Evolutionary conservation across 23 red algal species (phyloP).

Genomic region (Gracilaria domingensis): DNA sequence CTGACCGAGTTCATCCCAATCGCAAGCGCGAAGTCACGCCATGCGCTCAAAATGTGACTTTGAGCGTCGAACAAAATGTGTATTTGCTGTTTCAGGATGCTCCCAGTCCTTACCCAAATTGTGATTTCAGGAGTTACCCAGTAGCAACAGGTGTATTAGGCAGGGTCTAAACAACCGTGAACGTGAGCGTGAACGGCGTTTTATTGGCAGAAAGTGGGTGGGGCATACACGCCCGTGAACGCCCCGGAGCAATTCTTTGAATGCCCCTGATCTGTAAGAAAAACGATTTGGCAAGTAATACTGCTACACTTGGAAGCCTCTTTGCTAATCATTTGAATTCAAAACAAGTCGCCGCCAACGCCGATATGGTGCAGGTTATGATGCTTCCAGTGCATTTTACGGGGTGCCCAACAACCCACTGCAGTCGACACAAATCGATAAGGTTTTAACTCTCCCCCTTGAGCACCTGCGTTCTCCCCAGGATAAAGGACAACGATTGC

Average conservation of each 20-base stretch:
- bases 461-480: no score
- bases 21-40: no score
- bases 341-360: neutral
- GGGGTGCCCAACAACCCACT: neutral
- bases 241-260: neutral
- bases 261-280: neutral
- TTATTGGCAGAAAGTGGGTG: neutral
- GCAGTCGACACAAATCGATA: neutral
- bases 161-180: conserved; percentile 10
- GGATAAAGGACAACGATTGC: neutral
- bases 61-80: no score
- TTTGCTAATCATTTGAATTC: neutral
- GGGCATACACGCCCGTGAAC: neutral
- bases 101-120: no score
- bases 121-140: no score
- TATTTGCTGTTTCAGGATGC: no score
- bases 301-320: neutral
- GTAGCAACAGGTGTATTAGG: no score
- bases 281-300: neutral
- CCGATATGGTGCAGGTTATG: neutral
- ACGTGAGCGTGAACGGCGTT: neutral
- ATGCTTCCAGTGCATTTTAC: neutral
- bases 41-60: no score
- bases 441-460: neutral
- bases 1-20: no score